These are phyloP conservation scores for Lyophyllum shimeji DNA, from an alignment of 768 basidiomycete species.

Conservation along the genomic window DNA sequence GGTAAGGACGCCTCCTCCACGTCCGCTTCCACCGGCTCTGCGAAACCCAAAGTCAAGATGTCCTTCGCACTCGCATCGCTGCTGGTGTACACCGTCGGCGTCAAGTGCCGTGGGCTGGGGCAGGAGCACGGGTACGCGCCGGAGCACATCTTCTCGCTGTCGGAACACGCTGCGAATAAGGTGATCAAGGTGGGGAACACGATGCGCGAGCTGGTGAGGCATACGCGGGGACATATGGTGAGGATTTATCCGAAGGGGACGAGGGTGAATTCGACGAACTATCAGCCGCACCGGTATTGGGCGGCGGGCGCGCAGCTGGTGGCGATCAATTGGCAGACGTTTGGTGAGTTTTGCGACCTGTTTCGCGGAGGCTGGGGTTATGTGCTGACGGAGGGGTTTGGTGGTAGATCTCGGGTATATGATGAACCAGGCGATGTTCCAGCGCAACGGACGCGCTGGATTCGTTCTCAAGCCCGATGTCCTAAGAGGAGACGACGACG, in stretches of 20 bases:
- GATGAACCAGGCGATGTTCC: conserved; percentile 97
- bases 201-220: conserved; percentile 77
- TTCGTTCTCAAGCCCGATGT: conserved; percentile 89
- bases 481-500: conserved; percentile 67
- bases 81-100: conserved; percentile 92
- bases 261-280: conserved; percentile 83
- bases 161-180: conserved; percentile 78
- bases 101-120: conserved; percentile 91
- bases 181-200: conserved; percentile 57
- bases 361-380: not conserved
- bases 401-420: conserved; percentile 78
- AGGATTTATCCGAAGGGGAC: conserved; percentile 86
- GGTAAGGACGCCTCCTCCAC: conserved; percentile 10
- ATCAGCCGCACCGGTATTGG: conserved; percentile 89
- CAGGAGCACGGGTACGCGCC: conserved; percentile 82
- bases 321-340: conserved; percentile 97
- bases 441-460: conserved; percentile 82
- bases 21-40: not conserved
- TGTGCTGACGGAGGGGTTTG: not conserved
- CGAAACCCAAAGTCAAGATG: conserved; percentile 60
- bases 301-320: conserved; percentile 85
- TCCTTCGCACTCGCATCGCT: conserved; percentile 71
- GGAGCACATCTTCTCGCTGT: conserved; percentile 91
- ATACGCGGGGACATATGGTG: conserved; percentile 80
- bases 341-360: conserved; percentile 47